These are phyloP conservation scores for Sporodiniella umbellata DNA, from an alignment of 371 early-diverging fungal genomes.

Conservation along the genomic window DNA sequence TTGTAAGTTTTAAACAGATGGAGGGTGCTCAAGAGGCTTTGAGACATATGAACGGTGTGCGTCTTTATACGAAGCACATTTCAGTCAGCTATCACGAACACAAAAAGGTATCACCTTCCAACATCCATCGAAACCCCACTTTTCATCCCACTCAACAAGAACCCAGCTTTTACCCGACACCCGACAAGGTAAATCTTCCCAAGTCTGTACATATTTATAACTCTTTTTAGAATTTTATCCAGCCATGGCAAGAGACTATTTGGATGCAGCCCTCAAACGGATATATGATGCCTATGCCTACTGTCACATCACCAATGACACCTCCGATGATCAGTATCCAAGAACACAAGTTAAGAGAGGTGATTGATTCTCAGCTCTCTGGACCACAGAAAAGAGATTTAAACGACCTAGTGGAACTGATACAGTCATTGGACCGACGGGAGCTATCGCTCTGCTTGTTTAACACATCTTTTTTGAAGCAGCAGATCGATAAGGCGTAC, in stretches of 20 bases:
- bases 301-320: constrained; percentile 8
- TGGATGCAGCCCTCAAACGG: no score
- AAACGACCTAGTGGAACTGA: constrained; percentile 36
- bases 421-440: constrained; percentile 35
- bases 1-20: constrained; percentile 43
- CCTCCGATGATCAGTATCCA: constrained; percentile 15
- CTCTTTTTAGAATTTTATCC: constrained; percentile 18
- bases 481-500: constrained; percentile 36
- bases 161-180: not conserved
- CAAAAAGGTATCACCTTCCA: constrained; percentile 32
- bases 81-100: constrained; percentile 46
- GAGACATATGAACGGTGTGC: constrained; percentile 32
- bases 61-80: constrained; percentile 27
- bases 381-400: constrained; percentile 18
- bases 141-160: no score
- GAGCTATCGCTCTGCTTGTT: constrained; percentile 44
- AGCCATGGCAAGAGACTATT: constrained; percentile 33
- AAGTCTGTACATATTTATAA: no score
- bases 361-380: constrained; percentile 21
- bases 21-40: constrained; percentile 41
- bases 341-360: constrained; percentile 34
- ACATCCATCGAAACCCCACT: no score
- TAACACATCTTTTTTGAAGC: constrained; percentile 33
- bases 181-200: no score
- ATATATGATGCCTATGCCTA: no score